phyloP scores from a whole-genome alignment of 164 flowering plant genomes.

The Piper longum region DNA sequence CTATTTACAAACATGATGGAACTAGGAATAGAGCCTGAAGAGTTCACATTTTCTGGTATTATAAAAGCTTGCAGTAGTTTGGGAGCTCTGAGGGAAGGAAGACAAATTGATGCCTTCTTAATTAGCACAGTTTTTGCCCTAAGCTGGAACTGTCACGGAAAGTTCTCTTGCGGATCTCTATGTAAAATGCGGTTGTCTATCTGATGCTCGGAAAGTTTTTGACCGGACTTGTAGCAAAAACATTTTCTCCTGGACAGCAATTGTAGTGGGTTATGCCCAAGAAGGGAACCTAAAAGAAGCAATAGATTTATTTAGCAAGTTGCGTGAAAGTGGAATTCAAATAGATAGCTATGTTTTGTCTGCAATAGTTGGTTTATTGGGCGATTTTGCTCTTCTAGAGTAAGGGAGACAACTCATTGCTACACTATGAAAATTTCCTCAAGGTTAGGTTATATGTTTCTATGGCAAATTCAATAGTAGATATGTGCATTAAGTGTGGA shows the following conservation, averaged over 20 bases:
- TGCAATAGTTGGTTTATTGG: constrained; percentile 32
- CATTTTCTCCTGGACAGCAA: constrained; percentile 1
- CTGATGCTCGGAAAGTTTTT: constrained; percentile 1
- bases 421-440: constrained; percentile 38
- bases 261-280: constrained; percentile 12
- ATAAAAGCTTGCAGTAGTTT: constrained; percentile 49
- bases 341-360: constrained; percentile 58
- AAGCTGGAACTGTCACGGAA: background rate
- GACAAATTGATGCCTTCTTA: constrained; percentile 38
- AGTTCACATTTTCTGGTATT: constrained; percentile 44
- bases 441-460: constrained; percentile 42
- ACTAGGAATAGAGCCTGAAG: constrained; percentile 44
- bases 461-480: constrained; percentile 53
- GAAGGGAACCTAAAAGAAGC: constrained; percentile 35
- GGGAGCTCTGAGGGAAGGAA: constrained; percentile 35
- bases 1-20: constrained; percentile 37
- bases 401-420: constrained; percentile 71
- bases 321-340: constrained; percentile 21
- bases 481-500: constrained; percentile 84
- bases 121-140: background rate
- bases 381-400: constrained; percentile 62
- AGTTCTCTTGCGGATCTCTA: constrained; percentile 3
- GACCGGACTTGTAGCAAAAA: background rate
- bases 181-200: constrained; percentile 3
- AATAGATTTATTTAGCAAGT: constrained; percentile 40